A percentile compares a stretch with the other conserved stretches of the same genome.
phyloP scores from a whole-genome alignment of 2,329 filamentous ascomycete species.

The Orbilia ellipsospora region DNA sequence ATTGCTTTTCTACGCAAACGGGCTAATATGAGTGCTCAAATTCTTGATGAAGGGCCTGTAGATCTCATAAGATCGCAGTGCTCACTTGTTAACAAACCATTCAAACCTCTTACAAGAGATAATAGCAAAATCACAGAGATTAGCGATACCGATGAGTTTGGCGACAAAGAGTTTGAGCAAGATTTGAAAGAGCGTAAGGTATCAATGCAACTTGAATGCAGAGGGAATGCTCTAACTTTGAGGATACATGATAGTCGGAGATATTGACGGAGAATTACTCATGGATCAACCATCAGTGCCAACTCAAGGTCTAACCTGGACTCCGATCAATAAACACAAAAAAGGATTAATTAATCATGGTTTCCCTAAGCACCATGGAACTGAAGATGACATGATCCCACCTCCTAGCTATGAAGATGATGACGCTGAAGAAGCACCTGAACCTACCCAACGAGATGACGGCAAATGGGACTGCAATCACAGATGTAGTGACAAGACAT shows the following conservation, averaged over 20 bases:
- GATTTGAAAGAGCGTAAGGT: slow-evolving; percentile 43
- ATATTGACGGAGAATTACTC: slow-evolving; percentile 2
- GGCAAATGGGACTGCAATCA: slow-evolving; percentile 75
- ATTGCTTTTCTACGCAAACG: slow-evolving; percentile 38
- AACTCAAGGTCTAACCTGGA: slow-evolving; percentile 14
- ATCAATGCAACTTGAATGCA: not conserved
- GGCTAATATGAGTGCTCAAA: not conserved
- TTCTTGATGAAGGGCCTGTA: slow-evolving; percentile 4
- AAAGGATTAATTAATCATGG: not conserved
- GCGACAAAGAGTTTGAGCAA: slow-evolving; percentile 32
- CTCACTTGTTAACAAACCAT: slow-evolving; percentile 43
- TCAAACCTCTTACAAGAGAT: slow-evolving; percentile 37
- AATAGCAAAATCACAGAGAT: not conserved
- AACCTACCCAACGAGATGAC: slow-evolving; percentile 65
- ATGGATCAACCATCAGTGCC: not conserved
- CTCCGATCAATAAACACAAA: slow-evolving; percentile 31
- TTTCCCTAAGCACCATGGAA: slow-evolving; percentile 14
- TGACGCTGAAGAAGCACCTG: slow-evolving; percentile 61
- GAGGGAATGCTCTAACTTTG: not conserved
- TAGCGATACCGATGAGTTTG: slow-evolving; percentile 35
- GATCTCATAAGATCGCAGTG: slow-evolving; percentile 24
- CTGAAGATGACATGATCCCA: slow-evolving; percentile 2
- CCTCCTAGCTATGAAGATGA: slow-evolving; percentile 5
- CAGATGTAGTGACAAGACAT: slow-evolving; percentile 64
- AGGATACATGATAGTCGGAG: slow-evolving; percentile 19